These are phyloP conservation scores for Gleditsia sinensis DNA, from an alignment of 306 rosid genomes.

Conservation along the genomic window DNA sequence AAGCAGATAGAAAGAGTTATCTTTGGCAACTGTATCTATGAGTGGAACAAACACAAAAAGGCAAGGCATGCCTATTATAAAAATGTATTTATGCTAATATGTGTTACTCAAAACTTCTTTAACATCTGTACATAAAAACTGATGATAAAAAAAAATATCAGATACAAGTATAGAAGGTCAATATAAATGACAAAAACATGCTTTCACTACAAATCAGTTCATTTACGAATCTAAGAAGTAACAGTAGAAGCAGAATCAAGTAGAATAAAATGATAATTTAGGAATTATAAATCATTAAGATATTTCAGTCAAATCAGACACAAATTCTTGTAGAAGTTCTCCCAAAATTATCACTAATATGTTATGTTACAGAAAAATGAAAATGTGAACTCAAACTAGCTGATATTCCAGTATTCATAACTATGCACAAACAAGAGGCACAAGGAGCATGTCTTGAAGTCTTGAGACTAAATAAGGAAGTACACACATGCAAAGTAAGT, in stretches of 20 bases:
- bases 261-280: neutral
- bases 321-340: neutral
- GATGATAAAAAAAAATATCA: neutral
- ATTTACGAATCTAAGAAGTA: neutral
- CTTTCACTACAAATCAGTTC: neutral
- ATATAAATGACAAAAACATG: neutral
- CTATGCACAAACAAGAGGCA: neutral
- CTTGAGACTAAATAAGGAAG: neutral
- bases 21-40: neutral
- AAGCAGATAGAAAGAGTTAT: neutral
- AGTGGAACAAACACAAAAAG: conserved; percentile 26
- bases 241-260: neutral
- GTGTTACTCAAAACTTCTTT: neutral
- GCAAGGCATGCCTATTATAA: conserved; percentile 24
- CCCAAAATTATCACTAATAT: neutral
- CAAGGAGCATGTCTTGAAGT: conserved; percentile 18
- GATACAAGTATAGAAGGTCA: neutral
- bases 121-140: conserved; percentile 3
- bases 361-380: too few relatives aligned
- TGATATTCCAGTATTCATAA: conserved; percentile 19
- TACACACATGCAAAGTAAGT: neutral
- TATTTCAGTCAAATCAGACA: neutral
- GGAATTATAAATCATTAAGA: too few relatives aligned
- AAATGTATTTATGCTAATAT: neutral
- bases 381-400: conserved; percentile 13